These are phyloP conservation scores for Tuber aestivum DNA, from an alignment of 495 filamentous ascomycete genomes.

Conservation along the genomic window DNA sequence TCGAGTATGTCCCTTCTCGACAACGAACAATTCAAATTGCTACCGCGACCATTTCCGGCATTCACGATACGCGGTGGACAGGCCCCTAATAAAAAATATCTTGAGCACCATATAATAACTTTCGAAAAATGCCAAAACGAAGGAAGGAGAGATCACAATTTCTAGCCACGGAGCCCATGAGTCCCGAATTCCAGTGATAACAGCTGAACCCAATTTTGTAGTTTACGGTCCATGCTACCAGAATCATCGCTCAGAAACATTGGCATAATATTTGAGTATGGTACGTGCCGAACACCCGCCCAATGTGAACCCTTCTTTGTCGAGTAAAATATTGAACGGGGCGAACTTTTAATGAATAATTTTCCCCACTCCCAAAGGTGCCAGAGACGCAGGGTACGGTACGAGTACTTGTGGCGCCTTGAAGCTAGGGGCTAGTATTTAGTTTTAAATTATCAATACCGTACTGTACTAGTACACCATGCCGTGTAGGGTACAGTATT, in stretches of 20 bases:
- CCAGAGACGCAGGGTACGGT: too few species aligned
- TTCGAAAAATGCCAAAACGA: background rate
- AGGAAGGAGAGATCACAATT: too few species aligned
- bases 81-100: background rate
- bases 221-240: too few species aligned
- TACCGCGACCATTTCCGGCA: background rate
- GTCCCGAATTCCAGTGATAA: too few species aligned
- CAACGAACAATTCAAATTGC: background rate
- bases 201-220: too few species aligned
- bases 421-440: too few species aligned
- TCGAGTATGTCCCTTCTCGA: background rate
- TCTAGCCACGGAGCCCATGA: too few species aligned
- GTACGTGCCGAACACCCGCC: background rate
- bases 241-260: background rate
- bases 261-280: background rate
- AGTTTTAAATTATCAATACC: too few species aligned
- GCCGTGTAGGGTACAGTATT: too few species aligned
- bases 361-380: background rate
- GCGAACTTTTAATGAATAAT: background rate
- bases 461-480: background rate
- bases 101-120: background rate
- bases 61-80: background rate
- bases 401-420: background rate
- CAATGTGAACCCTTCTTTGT: background rate
- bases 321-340: background rate